Base-by-base conservation (phyloP, 768 basidiomycete genomes). In the Dacryopinax primogenitus region DNA sequence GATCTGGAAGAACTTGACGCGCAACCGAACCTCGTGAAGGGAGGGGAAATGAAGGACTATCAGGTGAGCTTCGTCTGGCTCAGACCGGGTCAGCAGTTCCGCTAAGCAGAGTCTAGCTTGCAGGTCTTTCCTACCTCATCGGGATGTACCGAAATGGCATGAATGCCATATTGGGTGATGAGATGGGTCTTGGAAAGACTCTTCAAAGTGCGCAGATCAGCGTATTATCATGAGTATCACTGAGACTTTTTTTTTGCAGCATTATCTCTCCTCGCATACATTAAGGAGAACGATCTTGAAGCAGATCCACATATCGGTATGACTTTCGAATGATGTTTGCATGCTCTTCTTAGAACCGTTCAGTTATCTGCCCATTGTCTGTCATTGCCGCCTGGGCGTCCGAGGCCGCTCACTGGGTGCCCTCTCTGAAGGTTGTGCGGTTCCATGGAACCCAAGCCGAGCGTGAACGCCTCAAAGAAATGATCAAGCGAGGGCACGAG, bases 131-230 rank as follows among this genome's bases (percentile, higher is more conserved):
- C 11, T 88, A 82, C 72, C 79, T 88, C 44, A 81, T 81, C 16
- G 78, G 79, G 69, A 82, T 87, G 82, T 84, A 85, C 71, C 79
- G 82, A 30, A 89, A 88, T 70, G 84, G 86, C 16, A 81, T 87
- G 79, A 87, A 84, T 67, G 83, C 84, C 71, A 85, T 89, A 65
- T 77, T 89, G 1, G 87, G 85, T 32, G 87, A 89, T 68, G 84
- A 83, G 83, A 84, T 84, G 83, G 83, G 83, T 68, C 78, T 86
- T 3, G 84, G 84, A 4, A 86, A 86, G 71, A 86, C 85, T 0
- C 73, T 86, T 23, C 84, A 85, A 75, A 69, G 51, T 58, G 18
- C 51, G 82, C 81, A 67, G 41, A 44, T 7, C 13, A 71, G 30
- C 28, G 33, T 13, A 12, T 45, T 15, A 1, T 1, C 18, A n/a